Evolutionary conservation across 176 grass and related monocot species (phyloP), one percentile per base, ranked within the genome.

Genomic region (Carex littledalei): DNA sequence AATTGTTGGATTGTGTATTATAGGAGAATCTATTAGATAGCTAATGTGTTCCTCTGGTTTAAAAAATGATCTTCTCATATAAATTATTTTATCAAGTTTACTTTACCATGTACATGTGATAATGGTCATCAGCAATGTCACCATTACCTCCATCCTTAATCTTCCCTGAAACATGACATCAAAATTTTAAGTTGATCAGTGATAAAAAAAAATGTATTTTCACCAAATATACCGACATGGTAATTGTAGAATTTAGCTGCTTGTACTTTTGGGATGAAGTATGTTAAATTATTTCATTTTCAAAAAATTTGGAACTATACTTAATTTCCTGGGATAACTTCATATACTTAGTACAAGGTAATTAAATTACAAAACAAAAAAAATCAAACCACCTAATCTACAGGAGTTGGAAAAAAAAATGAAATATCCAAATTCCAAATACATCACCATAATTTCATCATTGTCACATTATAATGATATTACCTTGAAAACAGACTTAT

Each of bases 111-210:
- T 86, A 97, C 13, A 67, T 84, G 61, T 97, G 94, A 81, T 92
- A 97, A 80, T 92, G 89, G 41, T 97, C 91, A 57, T 87, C 83
- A 68, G 89, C 82, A 68, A 81, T 86, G 67, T 97, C 94, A 2
- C 91, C 94, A 20, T 85, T 92, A 39, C 57, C 59, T 26, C 89
- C 86, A 66, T 97, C 91, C 12, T 26, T 14, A 86, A 97, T 83
- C 29, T 84, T 86, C 53, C 84, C 93, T 95, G 52, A 43, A 24
- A 26, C 11, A 63, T 29, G 3, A 37, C 24, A 39, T 77, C 5
- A 66, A 43, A 57, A 67, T 63, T 24, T 81, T 3, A 53, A 77
- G 47, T 54, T 24, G 26, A 77, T 2, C 11, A 13, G 71, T 50
- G 7, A 21, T 21, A 22, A 47, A 22, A 6, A 63, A 26, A 22